Evolutionary conservation across 257 asterid species (phyloP).

Genomic region (Cynanchum wilfordii): DNA sequence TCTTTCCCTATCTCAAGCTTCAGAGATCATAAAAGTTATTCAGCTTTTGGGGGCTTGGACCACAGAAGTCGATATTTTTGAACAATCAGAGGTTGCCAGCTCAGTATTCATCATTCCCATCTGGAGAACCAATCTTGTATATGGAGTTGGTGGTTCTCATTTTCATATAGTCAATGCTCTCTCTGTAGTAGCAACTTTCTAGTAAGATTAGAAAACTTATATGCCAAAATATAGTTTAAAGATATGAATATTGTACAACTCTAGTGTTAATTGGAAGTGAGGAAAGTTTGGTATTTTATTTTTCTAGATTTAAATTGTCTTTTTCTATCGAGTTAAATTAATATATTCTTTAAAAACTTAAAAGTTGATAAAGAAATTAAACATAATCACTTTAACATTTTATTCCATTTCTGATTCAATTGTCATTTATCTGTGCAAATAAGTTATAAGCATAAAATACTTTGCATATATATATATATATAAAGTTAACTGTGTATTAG

Average conservation of each 20-base stretch:
- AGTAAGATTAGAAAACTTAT: background rate
- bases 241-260: background rate
- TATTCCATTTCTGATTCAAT: too few relatives aligned
- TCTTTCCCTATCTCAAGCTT: background rate
- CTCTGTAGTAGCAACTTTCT: background rate
- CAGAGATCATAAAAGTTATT: background rate
- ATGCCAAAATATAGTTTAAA: background rate
- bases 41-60: background rate
- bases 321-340: too few relatives aligned
- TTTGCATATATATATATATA: too few relatives aligned
- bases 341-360: too few relatives aligned
- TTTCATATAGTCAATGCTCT: background rate
- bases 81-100: background rate
- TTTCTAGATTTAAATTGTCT: background rate
- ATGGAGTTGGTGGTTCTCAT: background rate
- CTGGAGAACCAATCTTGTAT: background rate
- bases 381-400: too few relatives aligned
- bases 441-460: too few relatives aligned
- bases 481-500: too few relatives aligned
- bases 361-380: too few relatives aligned
- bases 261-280: background rate
- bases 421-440: too few relatives aligned
- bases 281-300: background rate
- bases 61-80: background rate
- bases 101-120: background rate